A percentile compares a stretch with the other conserved stretches of the same genome.
These are phyloP conservation scores for Mucor irregularis DNA, from an alignment of 371 early-diverging fungal species.

Conservation along the genomic window DNA sequence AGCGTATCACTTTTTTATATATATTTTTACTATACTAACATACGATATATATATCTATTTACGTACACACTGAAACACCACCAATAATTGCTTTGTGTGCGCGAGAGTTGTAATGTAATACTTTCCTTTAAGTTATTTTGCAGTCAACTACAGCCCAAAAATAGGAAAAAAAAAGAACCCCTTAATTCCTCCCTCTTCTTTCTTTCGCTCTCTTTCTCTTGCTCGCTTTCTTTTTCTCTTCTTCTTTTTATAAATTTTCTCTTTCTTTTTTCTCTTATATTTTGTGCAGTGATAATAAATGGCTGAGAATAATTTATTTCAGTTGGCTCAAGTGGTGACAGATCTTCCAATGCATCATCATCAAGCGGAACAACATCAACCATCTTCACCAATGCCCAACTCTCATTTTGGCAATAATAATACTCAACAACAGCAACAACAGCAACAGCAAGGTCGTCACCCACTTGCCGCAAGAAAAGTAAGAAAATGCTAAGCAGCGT, in stretches of 20 bases:
- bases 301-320: slow-evolving; percentile 37
- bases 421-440: too few species aligned
- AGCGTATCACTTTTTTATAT: background rate
- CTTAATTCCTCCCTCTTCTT: slow-evolving; percentile 6
- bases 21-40: background rate
- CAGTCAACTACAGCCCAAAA: too few species aligned
- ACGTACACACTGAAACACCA: slow-evolving; percentile 16
- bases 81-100: slow-evolving; percentile 12
- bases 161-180: slow-evolving; percentile 2
- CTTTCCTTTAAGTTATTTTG: too few species aligned
- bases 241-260: background rate
- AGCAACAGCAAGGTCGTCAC: slow-evolving; percentile 18
- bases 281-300: too few species aligned
- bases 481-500: background rate
- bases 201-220: background rate
- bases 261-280: slow-evolving; percentile 4
- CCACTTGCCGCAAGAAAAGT: slow-evolving; percentile 9
- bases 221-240: background rate
- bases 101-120: too few species aligned
- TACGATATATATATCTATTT: too few species aligned
- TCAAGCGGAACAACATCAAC: background rate
- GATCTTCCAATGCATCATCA: slow-evolving; percentile 25
- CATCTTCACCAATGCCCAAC: slow-evolving; percentile 15
- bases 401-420: slow-evolving; percentile 22
- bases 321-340: slow-evolving; percentile 48